Conservation (phyloP, 495 filamentous ascomycete genomes). For the Annulohypoxylon maeteangense region DNA sequence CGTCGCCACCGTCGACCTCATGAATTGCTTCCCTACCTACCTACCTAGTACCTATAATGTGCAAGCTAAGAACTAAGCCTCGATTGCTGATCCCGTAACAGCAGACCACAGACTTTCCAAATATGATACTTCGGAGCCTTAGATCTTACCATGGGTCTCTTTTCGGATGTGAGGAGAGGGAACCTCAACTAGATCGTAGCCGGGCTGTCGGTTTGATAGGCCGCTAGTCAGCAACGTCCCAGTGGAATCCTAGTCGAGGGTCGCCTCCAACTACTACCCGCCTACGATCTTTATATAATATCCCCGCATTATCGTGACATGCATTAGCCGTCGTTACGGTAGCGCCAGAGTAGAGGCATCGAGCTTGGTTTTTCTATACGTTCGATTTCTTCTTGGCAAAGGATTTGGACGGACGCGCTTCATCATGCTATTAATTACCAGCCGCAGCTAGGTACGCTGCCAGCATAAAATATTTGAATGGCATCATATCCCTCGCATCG, state of each 20-base stretch:
- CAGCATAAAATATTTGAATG: conserved; percentile 23
- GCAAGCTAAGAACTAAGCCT: not conserved
- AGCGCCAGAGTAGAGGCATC: conserved; percentile 2
- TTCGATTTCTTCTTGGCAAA: conserved; percentile 5
- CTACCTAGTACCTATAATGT: not conserved
- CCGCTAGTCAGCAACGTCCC: conserved; percentile 27
- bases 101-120: conserved; percentile 10
- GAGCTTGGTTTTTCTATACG: not conserved
- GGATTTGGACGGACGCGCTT: conserved; percentile 3
- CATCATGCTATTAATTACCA: conserved; percentile 21
- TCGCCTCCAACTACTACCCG: conserved; percentile 11
- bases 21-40: not conserved
- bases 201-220: conserved; percentile 42
- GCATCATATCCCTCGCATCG: conserved; percentile 17
- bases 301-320: conserved; percentile 40
- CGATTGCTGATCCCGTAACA: not conserved
- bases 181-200: conserved; percentile 24
- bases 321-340: conserved; percentile 25
- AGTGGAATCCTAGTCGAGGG: conserved; percentile 22
- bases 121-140: conserved; percentile 33
- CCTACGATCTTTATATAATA: conserved; percentile 25
- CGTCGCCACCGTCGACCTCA: not conserved
- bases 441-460: conserved; percentile 6
- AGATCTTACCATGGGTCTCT: conserved; percentile 6
- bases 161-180: conserved; percentile 19